Evolutionary conservation across 2,329 filamentous ascomycete species (phyloP), one percentile per base, ranked within the genome.

Genomic region (Xylariaceae sp.): DNA sequence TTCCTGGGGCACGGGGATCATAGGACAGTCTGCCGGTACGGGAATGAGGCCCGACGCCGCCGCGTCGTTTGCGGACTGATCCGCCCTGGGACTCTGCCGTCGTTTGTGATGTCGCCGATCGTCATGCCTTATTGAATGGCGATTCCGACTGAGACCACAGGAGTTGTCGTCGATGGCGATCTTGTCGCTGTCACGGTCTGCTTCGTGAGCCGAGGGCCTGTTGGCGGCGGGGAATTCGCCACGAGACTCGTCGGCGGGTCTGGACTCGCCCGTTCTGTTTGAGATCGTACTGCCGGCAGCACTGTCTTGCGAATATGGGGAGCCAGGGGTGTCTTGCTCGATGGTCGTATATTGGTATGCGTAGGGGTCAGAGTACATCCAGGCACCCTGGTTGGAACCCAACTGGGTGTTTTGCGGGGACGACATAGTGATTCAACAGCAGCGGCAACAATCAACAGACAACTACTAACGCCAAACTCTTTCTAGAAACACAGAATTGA

Each of bases 281-380:
- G 34, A 47, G 18, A 13, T n/a, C 23, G 23, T 5, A 34, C 59
- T 57, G 44, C 47, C 34, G 7, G 54, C 44, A 51, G 45, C 18
- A 39, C 9, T 13, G 35, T 1, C 35, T 30, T 30, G 23, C 15
- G 23, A 15, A 17, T 4, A 10, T n/a, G 41, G 18, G 7, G 56
- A 23, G 11, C n/a, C 30, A 37, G 10, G 10, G 8, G 3, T 6
- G 1, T 58, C 51, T 30, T 52, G 1, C 1, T 49, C 54, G 17
- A 61, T 6, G 7, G 52, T 53, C 1, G 60, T 59, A 54, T 64
- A 64, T 52, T 62, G 60, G 54, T 64, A 64, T 2, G 23, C 45
- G 37, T 64, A 64, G n/a, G 62, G 62, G 54, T 64, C 62, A 9
- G 60, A 17, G n/a, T 55, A 64, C 62, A 62, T 61, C 60, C 60